These are phyloP conservation scores for Cordyceps javanica DNA, from an alignment of 2,329 filamentous ascomycete genomes.

Conservation along the genomic window DNA sequence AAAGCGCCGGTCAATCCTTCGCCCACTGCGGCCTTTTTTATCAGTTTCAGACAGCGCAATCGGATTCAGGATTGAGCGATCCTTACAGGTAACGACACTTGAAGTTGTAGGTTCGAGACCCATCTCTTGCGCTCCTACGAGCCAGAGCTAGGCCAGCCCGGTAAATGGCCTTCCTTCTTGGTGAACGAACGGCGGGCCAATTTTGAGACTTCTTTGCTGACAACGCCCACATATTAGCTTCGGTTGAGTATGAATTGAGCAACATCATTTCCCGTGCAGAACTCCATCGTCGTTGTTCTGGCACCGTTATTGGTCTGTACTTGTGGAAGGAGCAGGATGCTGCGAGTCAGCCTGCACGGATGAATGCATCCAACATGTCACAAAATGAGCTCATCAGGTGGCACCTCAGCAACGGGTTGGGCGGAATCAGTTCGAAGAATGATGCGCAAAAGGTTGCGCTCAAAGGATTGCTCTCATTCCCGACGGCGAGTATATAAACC, in stretches of 20 bases:
- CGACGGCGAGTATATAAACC: not conserved
- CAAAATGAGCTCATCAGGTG: too few relatives aligned
- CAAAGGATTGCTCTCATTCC: not conserved
- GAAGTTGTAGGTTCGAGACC: not conserved
- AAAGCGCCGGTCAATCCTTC: not conserved
- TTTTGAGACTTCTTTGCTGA: not conserved
- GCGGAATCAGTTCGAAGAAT: too few relatives aligned
- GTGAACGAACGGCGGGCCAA: not conserved
- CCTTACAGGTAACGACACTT: accelerated
- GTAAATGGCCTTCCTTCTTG: not conserved
- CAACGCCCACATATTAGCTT: too few relatives aligned
- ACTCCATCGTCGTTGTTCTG: not conserved
- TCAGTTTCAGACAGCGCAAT: not conserved
- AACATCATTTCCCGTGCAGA: not conserved
- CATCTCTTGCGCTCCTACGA: not conserved
- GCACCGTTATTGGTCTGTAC: not conserved
- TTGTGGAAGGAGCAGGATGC: not conserved
- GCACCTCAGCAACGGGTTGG: too few relatives aligned
- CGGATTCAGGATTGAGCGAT: not conserved
- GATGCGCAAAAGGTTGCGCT: too few relatives aligned
- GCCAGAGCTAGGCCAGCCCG: not conserved
- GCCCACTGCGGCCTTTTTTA: not conserved
- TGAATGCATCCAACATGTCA: not conserved
- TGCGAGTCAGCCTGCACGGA: not conserved
- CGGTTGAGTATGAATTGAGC: not conserved